phyloP scores from a whole-genome alignment of 2,329 filamentous ascomycete species.

The Peltaster fructicola region DNA sequence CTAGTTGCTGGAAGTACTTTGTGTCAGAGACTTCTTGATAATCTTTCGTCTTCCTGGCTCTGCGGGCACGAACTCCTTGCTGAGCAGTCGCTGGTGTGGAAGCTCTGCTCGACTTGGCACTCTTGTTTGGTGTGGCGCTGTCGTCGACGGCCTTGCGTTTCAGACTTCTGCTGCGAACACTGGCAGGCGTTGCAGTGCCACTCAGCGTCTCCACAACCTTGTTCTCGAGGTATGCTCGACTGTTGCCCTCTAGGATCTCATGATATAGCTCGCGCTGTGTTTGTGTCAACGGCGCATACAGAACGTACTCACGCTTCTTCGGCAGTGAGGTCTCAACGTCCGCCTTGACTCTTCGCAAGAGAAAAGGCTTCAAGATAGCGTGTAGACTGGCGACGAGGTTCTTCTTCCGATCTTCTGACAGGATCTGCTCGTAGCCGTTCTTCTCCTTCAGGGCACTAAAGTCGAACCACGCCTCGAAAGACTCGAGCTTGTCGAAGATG shows the following conservation, averaged over 20 bases:
- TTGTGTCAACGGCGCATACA: slow-evolving; percentile 80
- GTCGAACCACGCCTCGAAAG: slow-evolving; percentile 93
- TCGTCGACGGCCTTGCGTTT: slow-evolving; percentile 38
- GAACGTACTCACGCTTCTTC: slow-evolving; percentile 88
- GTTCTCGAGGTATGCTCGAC: slow-evolving; percentile 46
- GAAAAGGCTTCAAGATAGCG: slow-evolving; percentile 75
- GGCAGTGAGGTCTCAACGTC: slow-evolving; percentile 86
- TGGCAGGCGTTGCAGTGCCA: slow-evolving; percentile 31
- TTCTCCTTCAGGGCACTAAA: slow-evolving; percentile 85
- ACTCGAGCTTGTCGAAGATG: slow-evolving; percentile 83
- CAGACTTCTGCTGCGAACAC: slow-evolving; percentile 27
- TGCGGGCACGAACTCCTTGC: slow-evolving; percentile 34
- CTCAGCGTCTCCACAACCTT: slow-evolving; percentile 53
- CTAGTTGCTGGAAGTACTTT: slow-evolving; percentile 65
- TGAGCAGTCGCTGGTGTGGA: slow-evolving; percentile 50
- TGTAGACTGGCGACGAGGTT: slow-evolving; percentile 78
- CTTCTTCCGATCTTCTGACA: slow-evolving; percentile 60
- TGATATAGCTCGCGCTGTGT: slow-evolving; percentile 87
- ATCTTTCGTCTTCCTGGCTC: slow-evolving; percentile 35
- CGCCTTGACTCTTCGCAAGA: slow-evolving; percentile 75
- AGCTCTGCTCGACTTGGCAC: slow-evolving; percentile 52
- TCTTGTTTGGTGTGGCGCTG: slow-evolving; percentile 44
- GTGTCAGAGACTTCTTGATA: slow-evolving; percentile 62
- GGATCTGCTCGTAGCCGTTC: slow-evolving; percentile 56
- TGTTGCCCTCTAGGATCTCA: slow-evolving; percentile 44